Conservation (phyloP, 1,284 basidiomycete genomes). For the Porodaedalea pini region DNA sequence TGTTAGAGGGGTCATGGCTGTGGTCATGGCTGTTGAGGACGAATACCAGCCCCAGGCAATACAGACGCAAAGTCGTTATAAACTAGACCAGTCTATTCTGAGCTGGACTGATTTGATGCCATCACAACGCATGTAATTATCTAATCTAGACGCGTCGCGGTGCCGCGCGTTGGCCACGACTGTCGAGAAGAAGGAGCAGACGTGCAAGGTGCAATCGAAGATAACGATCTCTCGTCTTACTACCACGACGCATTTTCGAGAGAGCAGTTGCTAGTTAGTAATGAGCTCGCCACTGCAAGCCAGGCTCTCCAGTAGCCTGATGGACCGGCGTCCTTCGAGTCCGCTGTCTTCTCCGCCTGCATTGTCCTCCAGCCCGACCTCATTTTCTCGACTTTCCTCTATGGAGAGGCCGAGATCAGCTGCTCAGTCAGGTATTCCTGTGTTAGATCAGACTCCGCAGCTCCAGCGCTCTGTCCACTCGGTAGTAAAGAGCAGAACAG, state of each 20-base stretch:
- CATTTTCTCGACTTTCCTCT: slow-evolving; percentile 7
- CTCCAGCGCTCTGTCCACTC: slow-evolving; percentile 63
- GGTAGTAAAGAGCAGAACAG: slow-evolving; percentile 84
- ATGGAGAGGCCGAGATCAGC: slow-evolving; percentile 6
- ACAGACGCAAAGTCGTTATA: background rate
- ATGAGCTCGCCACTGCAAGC: slow-evolving; percentile 19
- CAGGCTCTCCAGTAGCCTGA: slow-evolving; percentile 14
- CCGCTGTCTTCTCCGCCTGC: slow-evolving; percentile 7
- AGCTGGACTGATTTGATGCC: background rate
- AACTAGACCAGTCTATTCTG: background rate
- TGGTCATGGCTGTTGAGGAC: background rate
- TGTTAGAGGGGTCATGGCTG: slow-evolving; percentile 10
- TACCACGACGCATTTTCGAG: background rate
- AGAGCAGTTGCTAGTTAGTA: slow-evolving; percentile 13
- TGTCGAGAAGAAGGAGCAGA: too few relatives aligned
- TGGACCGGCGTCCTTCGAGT: slow-evolving; percentile 15
- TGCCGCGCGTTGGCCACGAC: background rate
- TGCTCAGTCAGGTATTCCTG: background rate
- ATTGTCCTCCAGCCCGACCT: slow-evolving; percentile 12
- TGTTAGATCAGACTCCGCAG: slow-evolving; percentile 57
- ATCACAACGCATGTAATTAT: background rate
- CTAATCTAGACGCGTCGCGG: background rate
- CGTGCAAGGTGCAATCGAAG: background rate
- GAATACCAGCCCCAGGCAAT: too few relatives aligned
- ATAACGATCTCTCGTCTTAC: background rate